phyloP scores from a whole-genome alignment of 208 protist genomes.

The Phytomonas sp. region DNA sequence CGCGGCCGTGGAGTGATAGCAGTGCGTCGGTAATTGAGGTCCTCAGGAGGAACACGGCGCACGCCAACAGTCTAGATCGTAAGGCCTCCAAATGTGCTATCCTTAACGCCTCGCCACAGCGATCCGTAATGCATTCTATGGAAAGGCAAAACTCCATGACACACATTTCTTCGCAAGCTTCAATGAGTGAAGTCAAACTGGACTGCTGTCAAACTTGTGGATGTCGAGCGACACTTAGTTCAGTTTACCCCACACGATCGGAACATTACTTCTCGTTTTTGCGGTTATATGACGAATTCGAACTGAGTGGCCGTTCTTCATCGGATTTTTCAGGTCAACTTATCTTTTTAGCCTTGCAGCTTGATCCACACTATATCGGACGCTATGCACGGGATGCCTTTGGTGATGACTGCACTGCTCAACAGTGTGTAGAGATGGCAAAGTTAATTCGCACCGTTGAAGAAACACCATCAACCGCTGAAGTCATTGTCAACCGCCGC shows the following conservation, averaged over 20 bases:
- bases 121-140: slow-evolving; percentile 5
- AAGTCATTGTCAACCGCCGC: slow-evolving; percentile 47
- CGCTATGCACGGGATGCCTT: slow-evolving; percentile 43
- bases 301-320: slow-evolving; percentile 33
- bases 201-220: not conserved
- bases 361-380: slow-evolving; percentile 67
- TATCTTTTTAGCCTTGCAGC: slow-evolving; percentile 74
- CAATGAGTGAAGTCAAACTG: not conserved
- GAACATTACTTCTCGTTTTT: slow-evolving; percentile 90
- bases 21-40: slow-evolving; percentile 59
- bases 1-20: slow-evolving; percentile 18
- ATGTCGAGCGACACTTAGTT: not conserved
- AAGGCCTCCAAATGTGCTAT: slow-evolving; percentile 79
- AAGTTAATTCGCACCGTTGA: slow-evolving; percentile 43
- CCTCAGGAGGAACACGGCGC: slow-evolving; percentile 52
- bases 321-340: slow-evolving; percentile 55
- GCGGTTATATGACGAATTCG: slow-evolving; percentile 75
- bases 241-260: slow-evolving; percentile 22
- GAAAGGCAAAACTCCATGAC: not conserved
- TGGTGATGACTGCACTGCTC: slow-evolving; percentile 23
- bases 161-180: not conserved
- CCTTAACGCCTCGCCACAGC: slow-evolving; percentile 61
- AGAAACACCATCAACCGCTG: slow-evolving; percentile 66
- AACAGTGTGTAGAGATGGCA: slow-evolving; percentile 50
- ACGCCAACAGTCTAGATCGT: slow-evolving; percentile 71